phyloP scores from a whole-genome alignment of 805 yeast species.

The Nadsonia fulvescens region DNA sequence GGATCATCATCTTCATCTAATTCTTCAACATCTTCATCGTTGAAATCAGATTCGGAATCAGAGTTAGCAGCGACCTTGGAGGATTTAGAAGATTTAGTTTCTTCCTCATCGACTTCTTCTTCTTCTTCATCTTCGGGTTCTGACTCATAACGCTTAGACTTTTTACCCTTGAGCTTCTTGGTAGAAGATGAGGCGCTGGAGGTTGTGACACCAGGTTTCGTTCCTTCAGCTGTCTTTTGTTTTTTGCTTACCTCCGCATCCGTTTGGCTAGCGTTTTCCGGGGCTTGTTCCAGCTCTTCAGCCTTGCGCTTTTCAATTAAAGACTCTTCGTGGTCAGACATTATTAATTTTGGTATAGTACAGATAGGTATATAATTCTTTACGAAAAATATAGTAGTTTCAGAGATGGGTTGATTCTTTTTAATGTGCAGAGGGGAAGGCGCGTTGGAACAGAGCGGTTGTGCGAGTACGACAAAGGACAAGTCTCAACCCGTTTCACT shows the following conservation, averaged over 20 bases:
- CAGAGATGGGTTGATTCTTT: no score
- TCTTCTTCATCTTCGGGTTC: conserved; percentile 36
- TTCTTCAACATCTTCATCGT: not conserved
- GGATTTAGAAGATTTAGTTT: no score
- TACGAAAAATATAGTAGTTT: no score
- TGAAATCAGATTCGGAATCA: no score
- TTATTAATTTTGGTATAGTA: no score
- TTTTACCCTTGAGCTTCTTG: conserved; percentile 11
- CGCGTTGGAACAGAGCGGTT: no score
- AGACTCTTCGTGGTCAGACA: no score
- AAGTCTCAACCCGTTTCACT: no score
- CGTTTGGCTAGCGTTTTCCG: conserved; percentile 6
- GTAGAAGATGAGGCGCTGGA: conserved; percentile 2
- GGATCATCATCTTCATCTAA: not conserved
- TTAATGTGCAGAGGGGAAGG: no score
- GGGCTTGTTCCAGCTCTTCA: conserved; percentile 7
- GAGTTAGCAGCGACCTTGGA: no score
- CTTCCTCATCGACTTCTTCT: conserved; percentile 17
- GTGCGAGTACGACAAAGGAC: no score
- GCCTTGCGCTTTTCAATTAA: conserved; percentile 8
- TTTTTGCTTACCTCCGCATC: conserved; percentile 21
- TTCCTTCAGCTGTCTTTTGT: conserved; percentile 38
- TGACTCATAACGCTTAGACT: conserved; percentile 25
- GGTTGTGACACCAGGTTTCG: conserved; percentile 1
- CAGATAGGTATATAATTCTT: no score